Conservation (phyloP, 2,329 filamentous ascomycete species). For the Rhexocercosporidium sp. region DNA sequence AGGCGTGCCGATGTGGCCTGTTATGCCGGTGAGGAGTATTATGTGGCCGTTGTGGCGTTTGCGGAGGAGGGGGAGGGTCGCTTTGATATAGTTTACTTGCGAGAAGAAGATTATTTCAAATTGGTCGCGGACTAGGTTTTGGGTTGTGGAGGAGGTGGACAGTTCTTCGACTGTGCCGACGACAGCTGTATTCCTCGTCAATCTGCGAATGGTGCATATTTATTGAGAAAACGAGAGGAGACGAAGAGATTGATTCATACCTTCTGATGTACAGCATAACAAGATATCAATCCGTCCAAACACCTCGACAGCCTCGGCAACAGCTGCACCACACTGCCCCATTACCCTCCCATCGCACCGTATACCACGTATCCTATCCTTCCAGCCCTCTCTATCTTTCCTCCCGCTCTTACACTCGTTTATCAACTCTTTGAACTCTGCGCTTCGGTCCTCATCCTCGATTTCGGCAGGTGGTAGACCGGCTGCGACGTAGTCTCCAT, state of each 20-base stretch:
- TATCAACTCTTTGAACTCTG: constrained; percentile 81
- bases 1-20: constrained; percentile 90
- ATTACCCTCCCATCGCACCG: constrained; percentile 62
- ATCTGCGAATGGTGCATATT: not conserved
- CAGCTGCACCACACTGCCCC: constrained; percentile 61
- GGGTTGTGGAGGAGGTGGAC: constrained; percentile 71
- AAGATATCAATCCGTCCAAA: constrained; percentile 91
- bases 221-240: too few relatives aligned
- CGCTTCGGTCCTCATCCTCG: constrained; percentile 75
- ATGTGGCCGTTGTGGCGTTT: constrained; percentile 86
- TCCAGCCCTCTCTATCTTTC: constrained; percentile 78
- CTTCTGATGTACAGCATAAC: constrained; percentile 87
- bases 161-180: constrained; percentile 93
- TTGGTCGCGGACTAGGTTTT: constrained; percentile 84
- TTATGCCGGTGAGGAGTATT: constrained; percentile 86
- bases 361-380: constrained; percentile 73
- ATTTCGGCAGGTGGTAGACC: constrained; percentile 81
- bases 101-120: constrained; percentile 96
- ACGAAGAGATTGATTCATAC: constrained; percentile 48
- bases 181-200: constrained; percentile 60
- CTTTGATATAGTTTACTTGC: constrained; percentile 94
- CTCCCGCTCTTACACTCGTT: constrained; percentile 67
- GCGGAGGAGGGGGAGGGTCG: constrained; percentile 79
- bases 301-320: constrained; percentile 82
- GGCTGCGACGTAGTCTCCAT: constrained; percentile 89